These are phyloP conservation scores for Gremmenia infestans DNA, from an alignment of 2,329 filamentous ascomycete genomes.

Conservation along the genomic window DNA sequence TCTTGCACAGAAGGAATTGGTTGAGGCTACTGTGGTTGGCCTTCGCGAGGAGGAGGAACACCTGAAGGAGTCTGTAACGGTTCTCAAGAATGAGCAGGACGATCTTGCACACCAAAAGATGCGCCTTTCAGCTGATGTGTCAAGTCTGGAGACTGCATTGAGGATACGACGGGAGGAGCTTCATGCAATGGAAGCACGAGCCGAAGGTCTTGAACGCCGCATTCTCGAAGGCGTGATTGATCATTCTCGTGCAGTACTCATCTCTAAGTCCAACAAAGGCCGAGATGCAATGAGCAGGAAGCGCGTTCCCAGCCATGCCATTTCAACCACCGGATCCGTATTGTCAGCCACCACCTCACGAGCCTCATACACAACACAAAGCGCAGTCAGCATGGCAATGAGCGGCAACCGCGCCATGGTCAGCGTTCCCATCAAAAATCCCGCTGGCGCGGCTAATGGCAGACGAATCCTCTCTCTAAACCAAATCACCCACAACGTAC, in stretches of 20 bases:
- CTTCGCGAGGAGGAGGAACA: slow-evolving; percentile 57
- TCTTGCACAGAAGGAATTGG: slow-evolving; percentile 58
- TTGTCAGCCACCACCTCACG: slow-evolving; percentile 28
- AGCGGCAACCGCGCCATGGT: slow-evolving; percentile 35
- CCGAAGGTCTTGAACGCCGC: slow-evolving; percentile 82
- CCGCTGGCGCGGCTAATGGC: slow-evolving; percentile 45
- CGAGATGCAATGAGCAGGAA: slow-evolving; percentile 47
- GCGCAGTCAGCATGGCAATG: slow-evolving; percentile 50
- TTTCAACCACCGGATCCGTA: slow-evolving; percentile 35
- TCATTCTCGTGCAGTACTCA: slow-evolving; percentile 85
- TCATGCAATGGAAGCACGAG: slow-evolving; percentile 81
- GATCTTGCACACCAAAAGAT: slow-evolving; percentile 72
- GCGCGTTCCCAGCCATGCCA: slow-evolving; percentile 42
- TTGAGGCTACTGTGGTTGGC: slow-evolving; percentile 46
- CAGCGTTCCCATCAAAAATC: slow-evolving; percentile 34
- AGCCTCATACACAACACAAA: slow-evolving; percentile 33
- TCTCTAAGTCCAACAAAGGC: slow-evolving; percentile 53
- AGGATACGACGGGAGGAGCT: slow-evolving; percentile 87
- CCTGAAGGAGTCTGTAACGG: slow-evolving; percentile 50
- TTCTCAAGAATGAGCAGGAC: slow-evolving; percentile 58
- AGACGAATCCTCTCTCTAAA: slow-evolving; percentile 86
- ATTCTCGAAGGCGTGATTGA: slow-evolving; percentile 96
- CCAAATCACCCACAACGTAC: slow-evolving; percentile 75
- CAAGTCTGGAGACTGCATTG: slow-evolving; percentile 84
- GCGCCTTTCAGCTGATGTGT: slow-evolving; percentile 77